Evolutionary conservation across 2,329 filamentous ascomycete species (phyloP).

Genomic region (Beauveria scarabaeidicola): DNA sequence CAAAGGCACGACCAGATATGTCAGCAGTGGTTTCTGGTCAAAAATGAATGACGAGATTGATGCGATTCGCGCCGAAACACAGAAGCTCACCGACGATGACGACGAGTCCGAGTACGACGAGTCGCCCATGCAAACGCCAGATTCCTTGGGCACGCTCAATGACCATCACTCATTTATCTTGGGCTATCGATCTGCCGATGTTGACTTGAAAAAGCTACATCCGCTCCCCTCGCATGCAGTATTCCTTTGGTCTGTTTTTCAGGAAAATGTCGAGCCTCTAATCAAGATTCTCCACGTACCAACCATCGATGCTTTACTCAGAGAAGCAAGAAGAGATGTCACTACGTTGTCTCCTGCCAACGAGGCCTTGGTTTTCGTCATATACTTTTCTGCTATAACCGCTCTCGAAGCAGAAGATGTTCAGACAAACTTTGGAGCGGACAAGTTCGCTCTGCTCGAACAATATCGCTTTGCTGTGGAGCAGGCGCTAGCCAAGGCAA

Average conservation of each 20-base stretch:
- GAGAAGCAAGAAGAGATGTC: slow-evolving; percentile 51
- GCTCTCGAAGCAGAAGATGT: slow-evolving; percentile 51
- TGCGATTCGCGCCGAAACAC: slow-evolving; percentile 40
- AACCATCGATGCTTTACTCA: slow-evolving; percentile 52
- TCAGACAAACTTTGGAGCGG: slow-evolving; percentile 32
- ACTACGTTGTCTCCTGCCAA: slow-evolving; percentile 47
- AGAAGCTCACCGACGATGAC: slow-evolving; percentile 34
- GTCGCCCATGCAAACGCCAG: slow-evolving; percentile 36
- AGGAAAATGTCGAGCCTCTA: slow-evolving; percentile 66
- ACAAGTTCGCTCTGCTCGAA: slow-evolving; percentile 35
- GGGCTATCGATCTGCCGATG: slow-evolving; percentile 62
- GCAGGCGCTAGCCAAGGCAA: slow-evolving; percentile 47
- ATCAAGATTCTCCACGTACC: slow-evolving; percentile 65
- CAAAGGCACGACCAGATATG: slow-evolving; percentile 60
- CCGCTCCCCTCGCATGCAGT: slow-evolving; percentile 57
- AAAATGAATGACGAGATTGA: slow-evolving; percentile 60
- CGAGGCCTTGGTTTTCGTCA: slow-evolving; percentile 56
- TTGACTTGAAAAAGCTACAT: slow-evolving; percentile 56
- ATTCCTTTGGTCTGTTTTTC: slow-evolving; percentile 61
- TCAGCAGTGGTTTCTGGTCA: slow-evolving; percentile 70
- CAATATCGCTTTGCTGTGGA: slow-evolving; percentile 47
- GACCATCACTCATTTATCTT: slow-evolving; percentile 66
- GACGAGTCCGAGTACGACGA: slow-evolving; percentile 55
- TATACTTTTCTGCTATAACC: slow-evolving; percentile 50
- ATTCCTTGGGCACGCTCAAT: slow-evolving; percentile 22